Evolutionary conservation across 495 filamentous ascomycete genomes (phyloP), one percentile per base, ranked within the genome.

Genomic region (Hamigera avellanea): DNA sequence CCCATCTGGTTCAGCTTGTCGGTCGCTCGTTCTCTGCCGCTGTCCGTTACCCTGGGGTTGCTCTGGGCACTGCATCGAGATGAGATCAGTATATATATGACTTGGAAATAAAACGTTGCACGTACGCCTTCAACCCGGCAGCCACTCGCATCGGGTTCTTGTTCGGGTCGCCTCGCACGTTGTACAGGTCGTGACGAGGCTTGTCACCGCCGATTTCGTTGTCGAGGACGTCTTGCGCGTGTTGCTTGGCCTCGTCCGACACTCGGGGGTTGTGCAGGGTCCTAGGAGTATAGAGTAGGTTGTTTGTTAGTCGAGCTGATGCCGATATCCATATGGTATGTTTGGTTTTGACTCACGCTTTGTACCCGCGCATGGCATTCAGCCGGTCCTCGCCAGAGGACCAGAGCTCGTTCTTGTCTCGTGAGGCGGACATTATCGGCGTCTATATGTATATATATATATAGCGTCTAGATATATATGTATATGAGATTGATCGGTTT

Each of bases 261-360:
- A 59, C 50, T 4, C 56, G 56, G 10, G 64, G 61, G 36, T 67
- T 68, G 18, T 60, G 59, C 12, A 66, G 33, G 15, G 61, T 50
- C 2, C 62, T 67, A 21, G 13, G 32, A 19, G 27, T 25, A 26
- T 34, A 17, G 39, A 34, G 12, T n/a, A 17, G 0, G 26, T 23
- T 23, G 21, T 23, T 9, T 23, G 5, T 23, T 23, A 23, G 4
- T n/a, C n/a, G n/a, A n/a, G n/a, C n/a, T n/a, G n/a, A n/a, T n/a
- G n/a, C n/a, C n/a, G n/a, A n/a, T n/a, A n/a, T n/a, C n/a, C n/a
- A n/a, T n/a, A n/a, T n/a, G n/a, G n/a, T n/a, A n/a, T n/a, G n/a
- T n/a, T n/a, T n/a, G n/a, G n/a, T n/a, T n/a, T n/a, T 8, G 6
- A 40, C 44, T 33, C 25, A 54, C 46, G 46, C 44, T 39, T 48